Evolutionary conservation across 1,139 yeast genomes (phyloP), one percentile per base, ranked within the genome.

Genomic region (Pichia sp.): DNA sequence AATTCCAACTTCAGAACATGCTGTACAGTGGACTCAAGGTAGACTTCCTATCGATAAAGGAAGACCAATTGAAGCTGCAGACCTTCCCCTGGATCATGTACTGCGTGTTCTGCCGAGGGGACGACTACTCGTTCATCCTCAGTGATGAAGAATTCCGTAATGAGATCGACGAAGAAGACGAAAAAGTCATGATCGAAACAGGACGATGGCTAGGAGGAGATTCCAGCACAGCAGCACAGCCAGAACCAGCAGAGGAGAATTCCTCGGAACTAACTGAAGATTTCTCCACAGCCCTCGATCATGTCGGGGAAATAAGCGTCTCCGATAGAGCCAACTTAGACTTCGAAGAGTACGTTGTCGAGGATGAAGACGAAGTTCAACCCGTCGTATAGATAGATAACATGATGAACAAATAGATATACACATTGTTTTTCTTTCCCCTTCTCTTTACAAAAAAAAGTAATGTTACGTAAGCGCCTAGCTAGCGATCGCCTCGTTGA

Each of bases 71-170:
- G 55, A 83, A 82, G 61, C 85, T 85, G 64, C 91, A 87, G 62
- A 80, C 88, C 30, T 86, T 87, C 66, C 93, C 95, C 0, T 87
- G 95, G 95, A 89, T 87, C 2, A 75, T 89, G 57, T 87, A 87
- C 66, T 78, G 78, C 57, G 87, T 76, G 52, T 71, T 55, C 14
- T 64, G 66, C 33, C 42, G 54, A 9, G 52, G 57, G 16, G 64
- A 62, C 42, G 69, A 66, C 50, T 67, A 67, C 49, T 56, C 63
- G 3, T 67, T 67, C 55, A 51, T 59, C 8, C 48, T 66, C 24
- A 51, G 57, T 43, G 59, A 54, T 3, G 61, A 60, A 10, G 59
- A 58, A n/a, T 57, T 62, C 20, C 16, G 24, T 3, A 45, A 52
- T 38, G 55, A 50, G 2, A n/a, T 59, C 2, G 24, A 42, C 2